These are phyloP conservation scores for Chlorencoelia australis DNA, from an alignment of 2,329 filamentous ascomycete genomes.

Conservation along the genomic window DNA sequence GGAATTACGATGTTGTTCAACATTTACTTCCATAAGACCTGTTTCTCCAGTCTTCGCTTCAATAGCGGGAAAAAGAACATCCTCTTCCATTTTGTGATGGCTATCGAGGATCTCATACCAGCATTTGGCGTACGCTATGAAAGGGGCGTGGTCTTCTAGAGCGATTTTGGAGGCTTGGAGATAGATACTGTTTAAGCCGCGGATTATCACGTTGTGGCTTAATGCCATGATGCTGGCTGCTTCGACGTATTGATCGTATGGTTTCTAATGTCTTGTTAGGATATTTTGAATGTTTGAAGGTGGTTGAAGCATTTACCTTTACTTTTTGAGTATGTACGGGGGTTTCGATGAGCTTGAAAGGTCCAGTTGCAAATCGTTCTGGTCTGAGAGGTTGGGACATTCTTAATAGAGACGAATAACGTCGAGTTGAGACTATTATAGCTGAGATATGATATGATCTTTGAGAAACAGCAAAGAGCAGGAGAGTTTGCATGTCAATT, in stretches of 20 bases:
- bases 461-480: too few relatives aligned
- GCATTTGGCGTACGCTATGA: conserved; percentile 46
- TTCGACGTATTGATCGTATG: conserved; percentile 9
- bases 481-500: too few relatives aligned
- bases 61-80: conserved; percentile 11
- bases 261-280: too few relatives aligned
- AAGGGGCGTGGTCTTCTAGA: conserved; percentile 42
- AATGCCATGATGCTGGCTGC: conserved; percentile 37
- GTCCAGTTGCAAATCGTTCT: conserved; percentile 5
- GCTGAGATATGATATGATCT: too few relatives aligned
- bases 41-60: conserved; percentile 9
- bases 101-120: conserved; percentile 48
- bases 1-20: conserved; percentile 15
- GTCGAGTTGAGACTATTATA: too few relatives aligned
- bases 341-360: conserved; percentile 16
- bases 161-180: conserved; percentile 44
- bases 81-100: conserved; percentile 15
- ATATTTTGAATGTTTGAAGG: neutral
- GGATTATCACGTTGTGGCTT: conserved; percentile 52
- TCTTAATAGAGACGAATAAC: too few relatives aligned
- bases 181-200: conserved; percentile 54
- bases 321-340: conserved; percentile 10
- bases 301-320: conserved; percentile 3
- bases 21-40: conserved; percentile 14
- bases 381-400: too few relatives aligned